Conservation (phyloP, 495 filamentous ascomycete genomes). For the Penicillium chermesinum region DNA sequence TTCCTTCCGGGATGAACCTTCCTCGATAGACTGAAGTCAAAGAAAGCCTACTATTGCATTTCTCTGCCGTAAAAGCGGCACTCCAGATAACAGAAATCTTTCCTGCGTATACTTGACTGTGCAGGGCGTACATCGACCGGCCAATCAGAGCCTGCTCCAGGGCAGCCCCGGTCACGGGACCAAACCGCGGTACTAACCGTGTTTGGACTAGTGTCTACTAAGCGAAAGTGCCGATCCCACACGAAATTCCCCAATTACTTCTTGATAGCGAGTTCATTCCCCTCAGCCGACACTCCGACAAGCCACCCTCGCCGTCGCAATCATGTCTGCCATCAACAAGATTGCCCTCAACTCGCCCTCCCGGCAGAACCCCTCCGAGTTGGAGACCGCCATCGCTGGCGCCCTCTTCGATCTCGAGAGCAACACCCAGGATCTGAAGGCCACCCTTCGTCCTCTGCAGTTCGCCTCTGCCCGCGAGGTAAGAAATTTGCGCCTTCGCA, state of each 20-base stretch:
- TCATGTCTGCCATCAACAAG: slow-evolving; percentile 83
- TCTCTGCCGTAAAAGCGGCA: neutral
- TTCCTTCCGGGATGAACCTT: slow-evolving; percentile 5
- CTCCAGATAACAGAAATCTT: neutral
- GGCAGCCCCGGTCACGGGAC: slow-evolving; percentile 35
- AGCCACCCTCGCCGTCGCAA: slow-evolving; percentile 39
- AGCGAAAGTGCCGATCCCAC: slow-evolving; percentile 42
- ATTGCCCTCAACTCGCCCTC: slow-evolving; percentile 95
- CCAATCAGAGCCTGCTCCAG: slow-evolving; percentile 21
- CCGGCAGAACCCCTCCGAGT: slow-evolving; percentile 86
- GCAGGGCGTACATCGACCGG: neutral
- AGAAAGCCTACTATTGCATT: neutral
- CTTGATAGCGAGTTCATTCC: slow-evolving; percentile 30
- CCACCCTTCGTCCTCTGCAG: slow-evolving; percentile 87
- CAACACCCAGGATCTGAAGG: slow-evolving; percentile 95
- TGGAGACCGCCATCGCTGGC: slow-evolving; percentile 88
- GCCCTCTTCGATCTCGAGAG: slow-evolving; percentile 97
- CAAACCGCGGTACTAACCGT: slow-evolving; percentile 27
- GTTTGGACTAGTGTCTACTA: slow-evolving; percentile 31
- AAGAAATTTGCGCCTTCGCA: slow-evolving; percentile 47
- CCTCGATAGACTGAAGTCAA: neutral
- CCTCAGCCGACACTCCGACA: slow-evolving; percentile 32
- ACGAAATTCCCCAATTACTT: slow-evolving; percentile 35
- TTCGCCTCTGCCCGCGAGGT: slow-evolving; percentile 98
- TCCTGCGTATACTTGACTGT: neutral